phyloP scores from a whole-genome alignment of 2,329 filamentous ascomycete species.

The Nakataea oryzae region DNA sequence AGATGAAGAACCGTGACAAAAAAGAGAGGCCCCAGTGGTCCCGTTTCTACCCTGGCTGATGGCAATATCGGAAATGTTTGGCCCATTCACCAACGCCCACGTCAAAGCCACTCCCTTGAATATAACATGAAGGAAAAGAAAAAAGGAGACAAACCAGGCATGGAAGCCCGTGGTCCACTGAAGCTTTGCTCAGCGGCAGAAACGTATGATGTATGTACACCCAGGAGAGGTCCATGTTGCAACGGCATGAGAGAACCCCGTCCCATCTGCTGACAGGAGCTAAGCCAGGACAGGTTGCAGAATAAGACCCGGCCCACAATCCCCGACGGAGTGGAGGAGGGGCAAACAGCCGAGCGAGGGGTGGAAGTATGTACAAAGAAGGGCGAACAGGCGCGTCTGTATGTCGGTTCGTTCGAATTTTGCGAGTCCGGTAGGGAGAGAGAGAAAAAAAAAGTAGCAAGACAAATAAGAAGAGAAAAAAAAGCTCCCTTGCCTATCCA shows the following conservation, averaged over 20 bases:
- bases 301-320: background rate
- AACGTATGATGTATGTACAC: background rate
- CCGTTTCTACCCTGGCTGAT: background rate
- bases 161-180: background rate
- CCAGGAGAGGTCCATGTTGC: background rate
- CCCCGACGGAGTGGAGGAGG: background rate
- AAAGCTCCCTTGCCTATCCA: background rate
- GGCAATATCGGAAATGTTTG: background rate
- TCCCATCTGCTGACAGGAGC: background rate
- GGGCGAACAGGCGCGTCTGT: background rate
- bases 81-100: background rate
- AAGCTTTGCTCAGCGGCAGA: background rate
- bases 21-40: background rate
- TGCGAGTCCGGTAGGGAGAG: background rate
- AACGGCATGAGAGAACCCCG: background rate
- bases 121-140: background rate
- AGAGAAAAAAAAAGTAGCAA: background rate
- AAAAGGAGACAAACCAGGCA: background rate
- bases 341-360: too few species aligned
- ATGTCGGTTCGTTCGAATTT: background rate
- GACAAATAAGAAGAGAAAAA: background rate
- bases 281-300: background rate
- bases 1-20: background rate
- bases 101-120: background rate
- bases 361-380: constrained; percentile 2